Conservation (phyloP, 2,329 filamentous ascomycete genomes). For the Diplodia seriata region DNA sequence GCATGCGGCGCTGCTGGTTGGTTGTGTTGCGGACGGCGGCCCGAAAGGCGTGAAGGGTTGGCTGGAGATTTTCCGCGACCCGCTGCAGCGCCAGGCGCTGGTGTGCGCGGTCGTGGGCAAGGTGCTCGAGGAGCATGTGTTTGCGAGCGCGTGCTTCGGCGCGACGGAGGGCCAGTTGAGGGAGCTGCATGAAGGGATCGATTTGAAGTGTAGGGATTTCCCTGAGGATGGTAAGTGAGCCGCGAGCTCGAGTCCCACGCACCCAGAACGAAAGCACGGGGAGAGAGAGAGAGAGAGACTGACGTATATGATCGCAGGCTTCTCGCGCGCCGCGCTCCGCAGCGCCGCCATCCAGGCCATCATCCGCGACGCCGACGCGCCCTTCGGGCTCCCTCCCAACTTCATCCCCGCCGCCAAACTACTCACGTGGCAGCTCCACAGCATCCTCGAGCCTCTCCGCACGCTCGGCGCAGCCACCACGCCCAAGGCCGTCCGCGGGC, state of each 20-base stretch:
- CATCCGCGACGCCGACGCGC: not conserved
- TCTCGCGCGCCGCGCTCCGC: conserved; percentile 6
- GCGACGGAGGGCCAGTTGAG: not conserved
- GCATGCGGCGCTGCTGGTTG: not conserved
- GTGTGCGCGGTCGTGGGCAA: conserved; percentile 22
- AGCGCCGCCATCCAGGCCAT: not conserved
- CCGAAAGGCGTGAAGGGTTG: not conserved
- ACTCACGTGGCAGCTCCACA: conserved; percentile 25
- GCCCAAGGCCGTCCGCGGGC: not conserved
- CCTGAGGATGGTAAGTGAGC: conserved; percentile 23
- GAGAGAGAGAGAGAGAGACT: too few species aligned
- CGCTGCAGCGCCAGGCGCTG: not conserved
- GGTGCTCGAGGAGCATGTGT: conserved; percentile 30
- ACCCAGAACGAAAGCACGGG: not conserved
- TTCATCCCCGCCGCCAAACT: conserved; percentile 3
- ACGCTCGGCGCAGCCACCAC: conserved; percentile 5
- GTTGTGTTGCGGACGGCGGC: conserved; percentile 9
- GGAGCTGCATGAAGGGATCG: conserved; percentile 8
- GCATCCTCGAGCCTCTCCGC: not conserved
- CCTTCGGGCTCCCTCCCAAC: not conserved
- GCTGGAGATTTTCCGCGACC: not conserved
- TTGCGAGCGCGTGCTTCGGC: conserved; percentile 26
- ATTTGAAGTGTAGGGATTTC: not conserved
- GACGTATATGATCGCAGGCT: conserved; percentile 2
- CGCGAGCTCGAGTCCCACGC: too few species aligned